Base-by-base conservation (phyloP, 495 filamentous ascomycete species). In the Penicillium chermesinum region DNA sequence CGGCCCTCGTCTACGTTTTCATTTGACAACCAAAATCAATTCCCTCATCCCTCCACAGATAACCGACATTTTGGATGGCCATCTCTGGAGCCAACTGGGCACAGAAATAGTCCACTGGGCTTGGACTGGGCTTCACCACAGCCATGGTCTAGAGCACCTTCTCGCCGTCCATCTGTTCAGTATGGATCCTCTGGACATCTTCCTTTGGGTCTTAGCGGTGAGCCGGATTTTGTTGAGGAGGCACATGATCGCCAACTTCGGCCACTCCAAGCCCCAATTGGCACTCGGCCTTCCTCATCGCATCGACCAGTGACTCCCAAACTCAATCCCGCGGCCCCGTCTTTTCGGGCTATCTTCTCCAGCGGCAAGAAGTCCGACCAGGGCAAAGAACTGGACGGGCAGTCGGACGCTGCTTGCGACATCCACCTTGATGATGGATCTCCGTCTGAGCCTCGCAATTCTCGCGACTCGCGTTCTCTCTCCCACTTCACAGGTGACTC, bases 41-140 rank as follows among this genome's bases (percentile, higher is more conserved):
- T 91, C 38, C 85, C 87, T 1, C 78, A 87, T 47, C 89, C 88
- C 0, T 91, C 88, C 2, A 89, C 84, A 7, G 89, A 93, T 38
- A 87, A 83, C 20, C 79, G 77, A 34, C 78, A 81, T 22, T 84
- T 85, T 52, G 81, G 81, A 1, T 84, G 83, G 82, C 77, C 77
- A 2, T 71, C 74, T 7, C 64, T 66, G 8, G 77, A 81, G 15
- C 76, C 70, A 46, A 58, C 69, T 4, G 64, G 65, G 15, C 80
- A 79, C 40, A 71, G 73, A 53, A 79, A 61, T 36, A 63, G 79
- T 42, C 78, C 79, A 6, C 66, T 84, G 2, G 77, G 73, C 1
- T 70, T 76, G 17, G 73, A 79, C 41, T 85, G 83, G 83, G 73
- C 74, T 33, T 72, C 66, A 1, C 67, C 70, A 12, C 65, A 66